Evolutionary conservation across 768 basidiomycete genomes (phyloP).

Genomic region (Dentipellis sp.): DNA sequence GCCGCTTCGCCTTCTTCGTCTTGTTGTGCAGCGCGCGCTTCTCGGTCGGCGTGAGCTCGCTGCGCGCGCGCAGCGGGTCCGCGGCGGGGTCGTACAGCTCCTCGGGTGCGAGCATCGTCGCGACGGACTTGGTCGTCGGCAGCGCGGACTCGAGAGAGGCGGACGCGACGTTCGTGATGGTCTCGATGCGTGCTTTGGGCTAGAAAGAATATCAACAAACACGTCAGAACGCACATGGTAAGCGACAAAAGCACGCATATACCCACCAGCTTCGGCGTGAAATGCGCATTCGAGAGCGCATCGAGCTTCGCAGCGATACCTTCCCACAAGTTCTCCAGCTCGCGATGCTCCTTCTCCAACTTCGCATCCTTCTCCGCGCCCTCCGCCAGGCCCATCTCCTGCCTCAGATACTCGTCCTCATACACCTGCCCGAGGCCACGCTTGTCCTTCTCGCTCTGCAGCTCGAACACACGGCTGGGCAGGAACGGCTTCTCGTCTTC

Average conservation of each 20-base stretch:
- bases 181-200: conserved; percentile 86
- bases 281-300: conserved; percentile 91
- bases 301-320: conserved; percentile 82
- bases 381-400: conserved; percentile 42
- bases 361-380: conserved; percentile 83
- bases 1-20: conserved; percentile 63
- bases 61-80: conserved; percentile 49
- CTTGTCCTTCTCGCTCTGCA: conserved; percentile 80
- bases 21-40: conserved; percentile 65
- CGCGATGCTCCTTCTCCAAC: conserved; percentile 80
- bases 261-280: conserved; percentile 85
- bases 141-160: conserved; percentile 85
- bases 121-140: conserved; percentile 66
- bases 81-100: conserved; percentile 68
- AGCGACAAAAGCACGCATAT: background rate
- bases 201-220: conserved; percentile 22
- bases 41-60: conserved; percentile 73
- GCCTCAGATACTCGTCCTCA: conserved; percentile 81
- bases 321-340: conserved; percentile 78
- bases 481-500: conserved; percentile 83
- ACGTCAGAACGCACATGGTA: background rate
- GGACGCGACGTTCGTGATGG: conserved; percentile 73
- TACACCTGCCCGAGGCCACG: conserved; percentile 94
- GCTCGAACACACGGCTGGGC: conserved; percentile 80
- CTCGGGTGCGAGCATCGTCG: conserved; percentile 87